Conservation (phyloP, 1,139 yeast species). For the Yamadazyma dushanensis region DNA sequence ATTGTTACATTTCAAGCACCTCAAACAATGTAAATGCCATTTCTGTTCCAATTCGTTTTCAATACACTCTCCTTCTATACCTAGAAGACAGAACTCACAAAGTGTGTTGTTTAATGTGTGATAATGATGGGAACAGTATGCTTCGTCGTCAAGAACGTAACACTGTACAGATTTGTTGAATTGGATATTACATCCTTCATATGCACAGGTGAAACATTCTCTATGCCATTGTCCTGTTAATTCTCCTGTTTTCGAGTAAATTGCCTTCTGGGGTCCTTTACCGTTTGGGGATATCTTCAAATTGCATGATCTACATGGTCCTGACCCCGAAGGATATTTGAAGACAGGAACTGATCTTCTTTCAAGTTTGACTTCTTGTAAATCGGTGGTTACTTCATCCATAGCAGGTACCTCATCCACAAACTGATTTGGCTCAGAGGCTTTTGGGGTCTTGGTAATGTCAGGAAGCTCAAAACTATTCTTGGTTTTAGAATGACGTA, state of each 20-base stretch:
- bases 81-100: conserved; percentile 68
- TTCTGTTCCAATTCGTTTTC: conserved; percentile 70
- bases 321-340: conserved; percentile 59
- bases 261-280: conserved; percentile 40
- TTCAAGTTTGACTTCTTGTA: conserved; percentile 7
- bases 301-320: conserved; percentile 72
- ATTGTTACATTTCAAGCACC: conserved; percentile 52
- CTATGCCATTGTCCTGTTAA: conserved; percentile 95
- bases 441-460: conserved; percentile 16
- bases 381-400: not conserved
- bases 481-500: conserved; percentile 20
- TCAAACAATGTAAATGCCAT: conserved; percentile 66
- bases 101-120: conserved; percentile 74
- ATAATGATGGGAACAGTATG: conserved; percentile 82
- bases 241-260: conserved; percentile 81
- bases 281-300: conserved; percentile 46
- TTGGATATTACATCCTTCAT: conserved; percentile 48
- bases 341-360: conserved; percentile 11
- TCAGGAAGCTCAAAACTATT: conserved; percentile 16
- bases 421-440: not conserved
- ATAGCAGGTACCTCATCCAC: not conserved
- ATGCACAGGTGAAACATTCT: conserved; percentile 71
- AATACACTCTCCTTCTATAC: conserved; percentile 89
- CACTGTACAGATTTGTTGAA: conserved; percentile 69
- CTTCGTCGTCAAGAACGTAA: conserved; percentile 74